phyloP scores from a whole-genome alignment of 2,329 filamentous ascomycete species.

The Talaromyces sp. region DNA sequence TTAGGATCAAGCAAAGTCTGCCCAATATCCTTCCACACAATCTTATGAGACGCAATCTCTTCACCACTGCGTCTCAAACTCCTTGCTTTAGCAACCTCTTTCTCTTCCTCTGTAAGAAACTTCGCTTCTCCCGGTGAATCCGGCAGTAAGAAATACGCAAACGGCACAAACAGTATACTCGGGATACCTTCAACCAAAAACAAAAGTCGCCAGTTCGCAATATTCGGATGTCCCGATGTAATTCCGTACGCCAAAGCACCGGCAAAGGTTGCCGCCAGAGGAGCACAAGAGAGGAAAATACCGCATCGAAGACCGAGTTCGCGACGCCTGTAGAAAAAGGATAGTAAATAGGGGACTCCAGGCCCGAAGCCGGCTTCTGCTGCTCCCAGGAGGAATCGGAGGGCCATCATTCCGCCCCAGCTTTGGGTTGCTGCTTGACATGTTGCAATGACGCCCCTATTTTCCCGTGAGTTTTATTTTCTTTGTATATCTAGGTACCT shows the following conservation, averaged over 20 bases:
- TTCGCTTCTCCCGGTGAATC: constrained; percentile 49
- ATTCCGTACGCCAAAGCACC: constrained; percentile 63
- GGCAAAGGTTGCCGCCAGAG: constrained; percentile 74
- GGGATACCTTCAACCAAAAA: constrained; percentile 63
- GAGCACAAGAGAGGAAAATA: constrained; percentile 52
- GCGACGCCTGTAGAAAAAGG: constrained; percentile 56
- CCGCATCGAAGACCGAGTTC: constrained; percentile 54
- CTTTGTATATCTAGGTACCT: neutral
- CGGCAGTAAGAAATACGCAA: constrained; percentile 53
- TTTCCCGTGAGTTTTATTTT: neutral
- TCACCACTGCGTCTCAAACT: constrained; percentile 51
- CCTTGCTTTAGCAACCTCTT: constrained; percentile 51
- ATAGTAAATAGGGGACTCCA: constrained; percentile 47
- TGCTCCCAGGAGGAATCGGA: constrained; percentile 45
- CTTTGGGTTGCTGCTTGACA: constrained; percentile 43
- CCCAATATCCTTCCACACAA: constrained; percentile 47
- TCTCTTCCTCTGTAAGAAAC: constrained; percentile 56
- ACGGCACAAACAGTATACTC: constrained; percentile 49
- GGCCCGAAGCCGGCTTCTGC: constrained; percentile 45
- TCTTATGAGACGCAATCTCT: constrained; percentile 34
- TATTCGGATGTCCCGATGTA: constrained; percentile 51
- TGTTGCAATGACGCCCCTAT: constrained; percentile 46
- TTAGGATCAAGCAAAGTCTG: constrained; percentile 42
- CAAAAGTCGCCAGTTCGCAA: constrained; percentile 61
- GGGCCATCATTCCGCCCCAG: constrained; percentile 47